These are phyloP conservation scores for Cladophialophora immunda DNA, from an alignment of 2,329 filamentous ascomycete species.

Conservation along the genomic window DNA sequence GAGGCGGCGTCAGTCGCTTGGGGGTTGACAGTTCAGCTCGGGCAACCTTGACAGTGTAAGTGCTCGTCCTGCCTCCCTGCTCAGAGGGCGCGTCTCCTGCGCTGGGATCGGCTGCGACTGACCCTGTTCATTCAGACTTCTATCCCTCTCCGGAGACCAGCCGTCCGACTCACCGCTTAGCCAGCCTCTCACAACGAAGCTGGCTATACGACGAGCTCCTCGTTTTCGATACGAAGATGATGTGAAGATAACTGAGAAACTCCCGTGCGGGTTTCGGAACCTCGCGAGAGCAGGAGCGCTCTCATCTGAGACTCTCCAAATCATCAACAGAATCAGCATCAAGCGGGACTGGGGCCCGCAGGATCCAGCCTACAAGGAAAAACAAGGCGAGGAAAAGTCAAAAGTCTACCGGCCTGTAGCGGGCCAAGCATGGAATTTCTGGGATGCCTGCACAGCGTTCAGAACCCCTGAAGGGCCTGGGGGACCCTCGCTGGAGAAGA, in stretches of 20 bases:
- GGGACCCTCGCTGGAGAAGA: slow-evolving; percentile 6
- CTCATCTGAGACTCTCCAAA: background rate
- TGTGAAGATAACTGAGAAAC: background rate
- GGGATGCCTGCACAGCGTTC: slow-evolving; percentile 16
- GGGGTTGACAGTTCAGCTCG: background rate
- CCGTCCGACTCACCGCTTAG: background rate
- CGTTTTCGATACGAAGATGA: background rate
- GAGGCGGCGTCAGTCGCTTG: background rate
- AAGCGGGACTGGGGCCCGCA: slow-evolving; percentile 2
- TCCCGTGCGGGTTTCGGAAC: background rate
- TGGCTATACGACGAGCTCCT: background rate
- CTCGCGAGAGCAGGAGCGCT: background rate
- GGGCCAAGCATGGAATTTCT: slow-evolving; percentile 11
- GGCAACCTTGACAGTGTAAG: background rate
- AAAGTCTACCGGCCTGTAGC: slow-evolving; percentile 3
- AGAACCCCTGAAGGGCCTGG: background rate
- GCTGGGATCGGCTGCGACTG: background rate
- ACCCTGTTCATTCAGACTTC: background rate
- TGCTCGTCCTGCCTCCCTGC: background rate
- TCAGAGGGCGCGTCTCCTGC: background rate
- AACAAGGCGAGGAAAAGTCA: background rate
- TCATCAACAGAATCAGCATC: slow-evolving; percentile 1
- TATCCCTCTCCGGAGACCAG: background rate
- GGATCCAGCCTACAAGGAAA: background rate
- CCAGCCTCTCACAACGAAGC: background rate